Evolutionary conservation across 371 early-diverging fungal species (phyloP).

Genomic region (Mortierella polycephala): DNA sequence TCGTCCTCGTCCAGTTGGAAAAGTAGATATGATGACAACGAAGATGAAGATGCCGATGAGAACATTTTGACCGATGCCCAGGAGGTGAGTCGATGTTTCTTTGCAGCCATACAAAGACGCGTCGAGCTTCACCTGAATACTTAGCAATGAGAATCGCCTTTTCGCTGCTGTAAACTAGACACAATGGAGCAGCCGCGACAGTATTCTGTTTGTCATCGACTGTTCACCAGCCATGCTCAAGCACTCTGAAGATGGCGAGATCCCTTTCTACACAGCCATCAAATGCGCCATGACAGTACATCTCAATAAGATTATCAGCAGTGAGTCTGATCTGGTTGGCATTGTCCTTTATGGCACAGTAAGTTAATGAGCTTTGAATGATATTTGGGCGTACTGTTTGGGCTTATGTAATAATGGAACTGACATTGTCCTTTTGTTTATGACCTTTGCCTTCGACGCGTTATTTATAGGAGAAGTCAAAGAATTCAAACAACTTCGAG

Average conservation of each 20-base stretch:
- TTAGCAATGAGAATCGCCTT: not conserved
- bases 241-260: constrained; percentile 55
- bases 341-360: constrained; percentile 76
- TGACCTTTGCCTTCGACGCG: not conserved
- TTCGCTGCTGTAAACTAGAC: constrained; percentile 6
- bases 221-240: constrained; percentile 68
- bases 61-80: constrained; percentile 46
- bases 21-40: constrained; percentile 31
- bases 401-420: no score
- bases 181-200: constrained; percentile 58
- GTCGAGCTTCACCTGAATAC: not conserved
- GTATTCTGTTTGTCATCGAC: constrained; percentile 75
- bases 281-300: constrained; percentile 60
- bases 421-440: not conserved
- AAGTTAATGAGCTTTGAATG: constrained; percentile 9
- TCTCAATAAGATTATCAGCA: constrained; percentile 66
- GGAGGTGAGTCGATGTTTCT: constrained; percentile 25
- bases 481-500: constrained; percentile 62
- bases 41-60: constrained; percentile 50
- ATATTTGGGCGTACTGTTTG: not conserved
- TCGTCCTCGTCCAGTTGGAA: constrained; percentile 46
- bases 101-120: not conserved
- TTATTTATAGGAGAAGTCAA: constrained; percentile 22
- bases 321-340: constrained; percentile 68
- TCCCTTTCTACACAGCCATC: constrained; percentile 63